These are phyloP conservation scores for Phytomonas sp. DNA, from an alignment of 208 protist genomes.

Conservation along the genomic window DNA sequence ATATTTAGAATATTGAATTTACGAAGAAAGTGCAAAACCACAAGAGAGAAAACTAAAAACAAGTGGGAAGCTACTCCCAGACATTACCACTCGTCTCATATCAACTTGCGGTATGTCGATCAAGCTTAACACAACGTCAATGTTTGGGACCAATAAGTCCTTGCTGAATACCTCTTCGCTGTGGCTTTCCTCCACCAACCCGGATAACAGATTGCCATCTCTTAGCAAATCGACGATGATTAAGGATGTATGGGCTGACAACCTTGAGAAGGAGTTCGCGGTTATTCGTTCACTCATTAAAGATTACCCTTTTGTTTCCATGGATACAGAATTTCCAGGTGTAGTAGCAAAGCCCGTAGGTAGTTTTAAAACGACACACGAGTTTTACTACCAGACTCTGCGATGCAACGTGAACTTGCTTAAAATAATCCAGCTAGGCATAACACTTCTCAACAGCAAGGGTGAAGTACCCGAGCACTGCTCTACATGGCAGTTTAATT, in stretches of 20 bases:
- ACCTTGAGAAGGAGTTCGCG: slow-evolving; percentile 95
- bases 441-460: slow-evolving; percentile 96
- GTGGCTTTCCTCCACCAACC: slow-evolving; percentile 10
- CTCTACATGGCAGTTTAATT: slow-evolving; percentile 99
- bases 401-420: slow-evolving; percentile 98
- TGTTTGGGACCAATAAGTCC: background rate
- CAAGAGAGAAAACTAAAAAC: background rate
- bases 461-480: slow-evolving; percentile 92
- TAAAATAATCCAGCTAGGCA: slow-evolving; percentile 98
- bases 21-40: background rate
- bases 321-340: slow-evolving; percentile 99
- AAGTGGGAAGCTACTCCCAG: background rate
- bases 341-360: slow-evolving; percentile 95
- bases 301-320: slow-evolving; percentile 95
- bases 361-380: slow-evolving; percentile 89
- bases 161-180: background rate
- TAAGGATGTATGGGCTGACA: slow-evolving; percentile 95
- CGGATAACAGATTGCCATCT: slow-evolving; percentile 34
- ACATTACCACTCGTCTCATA: background rate
- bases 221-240: slow-evolving; percentile 89
- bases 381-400: slow-evolving; percentile 97
- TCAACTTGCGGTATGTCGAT: background rate
- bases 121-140: background rate
- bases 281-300: slow-evolving; percentile 91
- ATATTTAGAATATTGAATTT: background rate